Conservation (phyloP, 805 yeast species). For the Wickerhamomyces pijperi region DNA sequence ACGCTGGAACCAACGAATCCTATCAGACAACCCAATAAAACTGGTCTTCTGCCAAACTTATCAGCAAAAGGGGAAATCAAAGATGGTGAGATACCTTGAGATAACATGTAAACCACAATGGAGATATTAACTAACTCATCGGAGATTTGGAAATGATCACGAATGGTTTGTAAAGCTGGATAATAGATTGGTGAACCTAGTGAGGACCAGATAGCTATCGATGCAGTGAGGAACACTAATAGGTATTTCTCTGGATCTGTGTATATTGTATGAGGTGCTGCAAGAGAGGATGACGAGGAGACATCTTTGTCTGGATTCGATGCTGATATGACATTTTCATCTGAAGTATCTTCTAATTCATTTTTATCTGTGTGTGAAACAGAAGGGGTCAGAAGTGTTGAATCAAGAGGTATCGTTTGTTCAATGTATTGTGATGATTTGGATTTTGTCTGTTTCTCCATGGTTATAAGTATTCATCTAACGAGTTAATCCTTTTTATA, state of each 20-base stretch:
- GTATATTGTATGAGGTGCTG: slow-evolving; percentile 30
- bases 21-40: slow-evolving; percentile 40
- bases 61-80: slow-evolving; percentile 63
- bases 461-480: too few species aligned
- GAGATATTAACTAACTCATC: slow-evolving; percentile 55
- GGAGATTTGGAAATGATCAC: slow-evolving; percentile 39
- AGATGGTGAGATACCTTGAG: slow-evolving; percentile 72
- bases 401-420: background rate
- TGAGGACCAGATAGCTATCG: slow-evolving; percentile 55
- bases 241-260: slow-evolving; percentile 27
- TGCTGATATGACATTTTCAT: too few species aligned
- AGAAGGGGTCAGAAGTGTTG: too few species aligned
- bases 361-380: too few species aligned
- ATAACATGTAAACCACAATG: slow-evolving; percentile 62
- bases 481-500: too few species aligned
- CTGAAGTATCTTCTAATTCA: too few species aligned
- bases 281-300: too few species aligned
- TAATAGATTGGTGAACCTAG: slow-evolving; percentile 70
- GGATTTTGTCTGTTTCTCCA: background rate
- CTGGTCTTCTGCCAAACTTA: slow-evolving; percentile 59
- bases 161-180: slow-evolving; percentile 59
- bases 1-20: slow-evolving; percentile 51
- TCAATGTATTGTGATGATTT: background rate
- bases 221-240: slow-evolving; percentile 29
- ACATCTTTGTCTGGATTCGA: too few species aligned